phyloP scores from a whole-genome alignment of 805 yeast species.

The Spathaspora gorwiae region DNA sequence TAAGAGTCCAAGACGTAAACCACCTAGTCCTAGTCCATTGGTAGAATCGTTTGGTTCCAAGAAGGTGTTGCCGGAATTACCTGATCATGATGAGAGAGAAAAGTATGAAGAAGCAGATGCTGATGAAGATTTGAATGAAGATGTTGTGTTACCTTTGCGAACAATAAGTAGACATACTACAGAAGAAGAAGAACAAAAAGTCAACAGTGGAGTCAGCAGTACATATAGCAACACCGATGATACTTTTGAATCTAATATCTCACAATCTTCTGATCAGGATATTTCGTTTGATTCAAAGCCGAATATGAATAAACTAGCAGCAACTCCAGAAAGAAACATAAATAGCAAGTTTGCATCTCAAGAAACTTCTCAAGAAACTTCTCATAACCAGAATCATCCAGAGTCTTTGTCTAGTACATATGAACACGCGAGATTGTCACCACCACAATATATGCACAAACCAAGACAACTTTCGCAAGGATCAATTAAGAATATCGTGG shows the following conservation, averaged over 20 bases:
- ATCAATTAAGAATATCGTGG: constrained; percentile 6
- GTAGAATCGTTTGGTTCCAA: not conserved
- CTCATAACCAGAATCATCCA: too few species aligned
- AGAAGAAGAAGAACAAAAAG: not conserved
- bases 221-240: not conserved
- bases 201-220: not conserved
- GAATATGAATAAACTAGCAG: too few species aligned
- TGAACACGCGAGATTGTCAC: not conserved
- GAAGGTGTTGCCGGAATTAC: not conserved
- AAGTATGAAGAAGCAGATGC: constrained; percentile 12
- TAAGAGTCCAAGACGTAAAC: constrained; percentile 3
- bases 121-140: constrained; percentile 9
- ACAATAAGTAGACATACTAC: not conserved
- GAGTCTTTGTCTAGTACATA: too few species aligned
- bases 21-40: constrained; percentile 6
- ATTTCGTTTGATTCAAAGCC: not conserved
- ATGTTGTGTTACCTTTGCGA: not conserved
- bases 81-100: constrained; percentile 4
- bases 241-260: not conserved
- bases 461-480: constrained; percentile 11
- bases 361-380: too few species aligned
- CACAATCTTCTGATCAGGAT: not conserved
- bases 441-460: constrained; percentile 2
- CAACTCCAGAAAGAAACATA: too few species aligned
- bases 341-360: too few species aligned